Evolutionary conservation across 2,329 filamentous ascomycete species (phyloP), one percentile per base, ranked within the genome.

Genomic region (Ilyonectria mors-panacis): DNA sequence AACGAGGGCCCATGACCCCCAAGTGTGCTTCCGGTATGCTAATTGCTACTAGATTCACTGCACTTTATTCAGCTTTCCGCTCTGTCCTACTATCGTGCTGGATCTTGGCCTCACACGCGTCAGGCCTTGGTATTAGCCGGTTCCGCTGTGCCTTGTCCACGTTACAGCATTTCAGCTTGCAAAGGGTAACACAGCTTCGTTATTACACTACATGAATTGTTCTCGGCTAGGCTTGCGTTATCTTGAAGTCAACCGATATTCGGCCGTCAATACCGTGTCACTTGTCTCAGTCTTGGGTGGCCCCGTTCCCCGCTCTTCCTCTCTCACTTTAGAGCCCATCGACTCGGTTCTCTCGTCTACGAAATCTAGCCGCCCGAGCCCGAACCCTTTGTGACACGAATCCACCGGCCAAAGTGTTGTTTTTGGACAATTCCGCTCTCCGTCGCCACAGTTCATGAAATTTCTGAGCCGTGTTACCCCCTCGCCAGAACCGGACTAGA

Each of bases 401-500:
- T 19, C 48, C 28, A 51, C 48, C 15, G 15, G n/a, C 8, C 17
- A 33, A 51, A 19, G 15, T 19, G 26, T 10, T 33, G 48, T n/a
- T 51, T 51, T 51, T 33, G 17, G 28, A 30, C 48, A 13, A 19
- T 51, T 35, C 26, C 26, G 48, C 48, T 33, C 48, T 30, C 10
- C 8, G 26, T 17, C 26, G 48, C 28, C 26, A 35, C 28, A 51
- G 48, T 33, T 51, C 10, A 6, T 51, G 19, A 33, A 17, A 48
- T 10, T 8, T 21, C 17, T 19, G 26, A 12, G 17, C n/a, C 45
- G 42, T 28, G 53, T 55, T 42, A 47, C 58, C 26, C 50, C 17
- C n/a, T 51, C 45, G 19, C 61, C 45, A 63, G 26, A 58, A 51
- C n/a, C 26, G 47, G 61, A 44, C 54, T 53, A 56, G 58, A 45